Percentiles rank a stretch among this genome's conserved stretches.
Evolutionary conservation across 2,329 filamentous ascomycete genomes (phyloP).

Genomic region (Colletotrichum phormii): DNA sequence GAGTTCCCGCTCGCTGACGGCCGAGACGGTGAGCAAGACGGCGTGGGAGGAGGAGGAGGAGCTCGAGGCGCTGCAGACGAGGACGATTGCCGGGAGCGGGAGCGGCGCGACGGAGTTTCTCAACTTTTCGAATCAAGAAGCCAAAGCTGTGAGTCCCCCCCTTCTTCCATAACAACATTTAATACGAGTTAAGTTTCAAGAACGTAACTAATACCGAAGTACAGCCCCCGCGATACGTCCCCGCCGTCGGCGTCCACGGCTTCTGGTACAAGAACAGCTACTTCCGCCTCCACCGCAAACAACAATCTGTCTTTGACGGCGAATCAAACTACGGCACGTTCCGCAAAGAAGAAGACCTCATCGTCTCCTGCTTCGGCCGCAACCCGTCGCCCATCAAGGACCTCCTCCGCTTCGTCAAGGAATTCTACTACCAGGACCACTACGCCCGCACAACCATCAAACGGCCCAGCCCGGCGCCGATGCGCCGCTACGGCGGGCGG

Average conservation of each 20-base stretch:
- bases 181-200: no score
- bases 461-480: constrained; percentile 46
- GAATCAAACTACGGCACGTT: constrained; percentile 50
- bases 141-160: constrained; percentile 54
- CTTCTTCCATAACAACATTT: neutral
- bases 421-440: constrained; percentile 60
- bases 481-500: constrained; percentile 45
- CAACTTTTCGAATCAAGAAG: constrained; percentile 70
- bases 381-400: constrained; percentile 64
- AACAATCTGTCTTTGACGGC: constrained; percentile 55
- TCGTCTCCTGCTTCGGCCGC: constrained; percentile 68
- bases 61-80: constrained; percentile 50
- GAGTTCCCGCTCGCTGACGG: constrained; percentile 64
- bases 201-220: constrained; percentile 1
- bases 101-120: constrained; percentile 55
- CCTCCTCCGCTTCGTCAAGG: constrained; percentile 65
- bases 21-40: constrained; percentile 65
- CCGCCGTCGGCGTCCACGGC: constrained; percentile 62
- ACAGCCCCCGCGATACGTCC: constrained; percentile 62
- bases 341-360: constrained; percentile 64
- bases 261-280: constrained; percentile 67
- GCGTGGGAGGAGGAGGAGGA: constrained; percentile 68
- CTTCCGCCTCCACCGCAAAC: constrained; percentile 60
- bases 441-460: constrained; percentile 70
- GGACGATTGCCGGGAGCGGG: constrained; percentile 50